Percentiles rank a stretch among this genome's conserved stretches.
Conservation (phyloP, 2,329 filamentous ascomycete genomes). For the Cephalotrichum gorgonifer region DNA sequence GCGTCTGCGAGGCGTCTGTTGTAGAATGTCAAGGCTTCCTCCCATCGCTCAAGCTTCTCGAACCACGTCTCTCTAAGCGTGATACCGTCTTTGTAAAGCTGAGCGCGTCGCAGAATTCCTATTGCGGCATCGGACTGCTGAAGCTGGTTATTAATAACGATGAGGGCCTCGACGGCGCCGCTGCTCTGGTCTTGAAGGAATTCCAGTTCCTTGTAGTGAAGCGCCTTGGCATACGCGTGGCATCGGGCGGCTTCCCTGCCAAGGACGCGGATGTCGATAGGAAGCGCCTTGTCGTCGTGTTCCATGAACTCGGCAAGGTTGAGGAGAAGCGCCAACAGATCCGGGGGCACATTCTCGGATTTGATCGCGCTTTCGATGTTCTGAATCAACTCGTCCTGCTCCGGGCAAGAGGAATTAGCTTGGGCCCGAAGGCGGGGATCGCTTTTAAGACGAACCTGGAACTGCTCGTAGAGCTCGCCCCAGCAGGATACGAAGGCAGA, state of each 20-base stretch:
- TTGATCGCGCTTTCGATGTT: constrained; percentile 94
- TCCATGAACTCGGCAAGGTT: constrained; percentile 99
- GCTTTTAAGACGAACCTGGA: constrained; percentile 40
- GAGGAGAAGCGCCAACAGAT: constrained; percentile 85
- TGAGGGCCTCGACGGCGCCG: constrained; percentile 89
- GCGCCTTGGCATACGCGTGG: constrained; percentile 93
- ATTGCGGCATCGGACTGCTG: constrained; percentile 98
- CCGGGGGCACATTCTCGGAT: constrained; percentile 89
- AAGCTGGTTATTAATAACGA: constrained; percentile 98
- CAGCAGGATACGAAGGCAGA: constrained; percentile 98
- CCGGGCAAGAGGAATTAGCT: neutral
- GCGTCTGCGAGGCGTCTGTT: constrained; percentile 50
- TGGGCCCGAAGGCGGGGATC: neutral
- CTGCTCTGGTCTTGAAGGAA: constrained; percentile 97
- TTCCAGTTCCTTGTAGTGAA: constrained; percentile 98
- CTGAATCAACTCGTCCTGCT: constrained; percentile 72
- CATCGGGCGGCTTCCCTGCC: constrained; percentile 94
- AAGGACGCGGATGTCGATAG: constrained; percentile 90
- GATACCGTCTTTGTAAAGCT: constrained; percentile 86
- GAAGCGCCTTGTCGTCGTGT: constrained; percentile 94
- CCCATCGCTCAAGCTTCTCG: constrained; percentile 96
- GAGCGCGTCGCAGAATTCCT: constrained; percentile 90
- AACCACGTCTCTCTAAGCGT: constrained; percentile 98
- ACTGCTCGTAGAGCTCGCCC: constrained; percentile 94
- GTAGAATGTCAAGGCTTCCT: constrained; percentile 88